These are phyloP conservation scores for Ophiocordyceps robertsii DNA, from an alignment of 2,329 filamentous ascomycete species.

Conservation along the genomic window DNA sequence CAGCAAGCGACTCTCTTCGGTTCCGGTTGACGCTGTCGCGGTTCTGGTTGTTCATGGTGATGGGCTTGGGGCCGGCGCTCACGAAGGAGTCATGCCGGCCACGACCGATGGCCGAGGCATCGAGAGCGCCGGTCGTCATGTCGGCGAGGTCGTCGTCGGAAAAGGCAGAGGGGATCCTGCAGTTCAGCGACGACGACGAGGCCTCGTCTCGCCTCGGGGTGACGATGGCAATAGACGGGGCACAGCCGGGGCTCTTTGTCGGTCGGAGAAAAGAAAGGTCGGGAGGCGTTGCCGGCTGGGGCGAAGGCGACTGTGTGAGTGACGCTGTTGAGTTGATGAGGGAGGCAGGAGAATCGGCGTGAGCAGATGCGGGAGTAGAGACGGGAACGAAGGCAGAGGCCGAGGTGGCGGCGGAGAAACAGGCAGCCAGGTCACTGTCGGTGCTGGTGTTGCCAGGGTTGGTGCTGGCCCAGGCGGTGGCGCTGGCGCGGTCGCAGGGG, in stretches of 20 bases:
- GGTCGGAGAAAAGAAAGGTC: conserved; percentile 9
- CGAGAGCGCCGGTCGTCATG: conserved; percentile 48
- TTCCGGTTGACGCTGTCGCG: conserved; percentile 43
- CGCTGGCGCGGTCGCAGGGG: conserved; percentile 1
- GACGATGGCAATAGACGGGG: neutral
- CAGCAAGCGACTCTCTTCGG: conserved; percentile 48
- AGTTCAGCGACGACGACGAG: conserved; percentile 10
- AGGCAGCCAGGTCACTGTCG: conserved; percentile 7
- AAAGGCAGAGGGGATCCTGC: conserved; percentile 11
- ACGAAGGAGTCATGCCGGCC: conserved; percentile 52
- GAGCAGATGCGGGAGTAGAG: conserved; percentile 10
- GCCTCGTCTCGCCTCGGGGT: conserved; percentile 6
- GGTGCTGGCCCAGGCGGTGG: conserved; percentile 3
- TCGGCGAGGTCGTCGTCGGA: conserved; percentile 17
- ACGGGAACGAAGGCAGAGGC: neutral
- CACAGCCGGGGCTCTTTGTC: conserved; percentile 3
- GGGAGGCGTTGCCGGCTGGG: conserved; percentile 19
- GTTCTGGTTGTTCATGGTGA: conserved; percentile 52
- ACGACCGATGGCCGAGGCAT: conserved; percentile 42
- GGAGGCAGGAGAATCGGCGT: conserved; percentile 19
- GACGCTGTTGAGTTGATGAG: conserved; percentile 16
- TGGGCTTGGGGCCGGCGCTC: conserved; percentile 51
- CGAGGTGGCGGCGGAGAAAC: conserved; percentile 1
- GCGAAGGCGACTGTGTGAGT: conserved; percentile 22
- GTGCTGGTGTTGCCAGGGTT: conserved; percentile 1